Evolutionary conservation across 306 rosid species (phyloP), one percentile per base, ranked within the genome.

Genomic region (Vigna mungo): DNA sequence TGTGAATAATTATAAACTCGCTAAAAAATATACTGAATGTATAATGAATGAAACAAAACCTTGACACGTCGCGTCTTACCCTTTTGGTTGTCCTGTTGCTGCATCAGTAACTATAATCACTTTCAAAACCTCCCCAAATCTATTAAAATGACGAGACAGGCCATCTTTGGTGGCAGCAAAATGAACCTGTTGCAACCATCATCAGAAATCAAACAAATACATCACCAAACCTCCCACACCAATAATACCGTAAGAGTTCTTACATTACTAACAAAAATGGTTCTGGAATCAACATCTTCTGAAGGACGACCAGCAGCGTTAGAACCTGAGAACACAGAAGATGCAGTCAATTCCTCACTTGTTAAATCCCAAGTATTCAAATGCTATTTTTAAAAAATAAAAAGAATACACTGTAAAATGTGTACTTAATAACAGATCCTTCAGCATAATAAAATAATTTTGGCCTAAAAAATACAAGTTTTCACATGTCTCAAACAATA

Each of bases 81-180:
- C 98, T 79, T 82, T 94, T 52, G 98, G 96, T 72, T 87, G 96
- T 70, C 96, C 96, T 14, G 96, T 94, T 46, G 91, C 80, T 44
- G 90, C 91, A 86, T 94, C 97, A 52, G 90, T 92, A 52, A 87
- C 80, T 63, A 92, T 92, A 36, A 89, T 69, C 61, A 92, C 96
- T 85, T 94, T 94, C 56, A 89, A 84, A 47, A 94, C 90, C 39
- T 94, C 98, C 41, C 98, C 97, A 70, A 89, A 92, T 83, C 87
- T 92, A 72, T 87, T 92, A 71, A 94, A 90, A 85, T 94, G 98
- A 51, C 93, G 87, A 81, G 97, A 90, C 75, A 94, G 81, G 72
- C 92, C 86, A 82, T 92, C 98, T 88, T 89, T 94, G 67, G 96
- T 88, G 36, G 98, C 97, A 84, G 88, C 98, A 87, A 92, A 94